These are phyloP conservation scores for Komagataella kurtzmanii DNA, from an alignment of 805 yeast species.

Conservation along the genomic window DNA sequence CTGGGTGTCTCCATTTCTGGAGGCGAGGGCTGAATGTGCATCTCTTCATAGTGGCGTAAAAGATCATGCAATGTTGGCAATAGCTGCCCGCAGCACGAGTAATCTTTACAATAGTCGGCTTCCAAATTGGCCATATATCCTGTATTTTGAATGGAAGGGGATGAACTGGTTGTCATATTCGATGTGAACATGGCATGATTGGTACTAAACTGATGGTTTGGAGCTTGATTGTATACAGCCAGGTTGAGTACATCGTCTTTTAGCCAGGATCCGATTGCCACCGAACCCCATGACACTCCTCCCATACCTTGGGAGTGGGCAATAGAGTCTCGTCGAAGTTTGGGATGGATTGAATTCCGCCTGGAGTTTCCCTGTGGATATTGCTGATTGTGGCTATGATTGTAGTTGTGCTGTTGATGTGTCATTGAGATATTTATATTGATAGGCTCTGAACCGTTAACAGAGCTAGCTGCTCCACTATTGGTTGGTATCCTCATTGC, in stretches of 20 bases:
- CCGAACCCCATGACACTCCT: constrained; percentile 94
- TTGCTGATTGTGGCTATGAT: not conserved
- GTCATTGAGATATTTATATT: not conserved
- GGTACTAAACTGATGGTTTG: constrained; percentile 7
- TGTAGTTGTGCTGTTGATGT: not conserved
- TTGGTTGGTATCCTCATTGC: not conserved
- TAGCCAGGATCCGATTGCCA: constrained; percentile 90
- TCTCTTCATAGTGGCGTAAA: constrained; percentile 90
- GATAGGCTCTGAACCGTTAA: not conserved
- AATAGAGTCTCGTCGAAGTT: constrained; percentile 75
- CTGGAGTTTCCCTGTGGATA: constrained; percentile 12
- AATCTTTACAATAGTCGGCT: constrained; percentile 93
- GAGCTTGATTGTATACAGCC: constrained; percentile 5
- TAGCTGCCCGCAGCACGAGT: constrained; percentile 87
- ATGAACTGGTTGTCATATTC: constrained; percentile 7
- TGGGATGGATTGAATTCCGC: constrained; percentile 24
- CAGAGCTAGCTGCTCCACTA: not conserved
- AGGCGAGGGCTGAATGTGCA: constrained; percentile 60
- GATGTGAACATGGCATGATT: constrained; percentile 3
- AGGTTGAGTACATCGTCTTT: constrained; percentile 80
- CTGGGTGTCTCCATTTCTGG: constrained; percentile 21
- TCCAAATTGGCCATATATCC: constrained; percentile 86
- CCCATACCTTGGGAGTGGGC: constrained; percentile 98
- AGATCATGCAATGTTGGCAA: constrained; percentile 91
- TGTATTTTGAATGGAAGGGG: constrained; percentile 52